These are phyloP conservation scores for Dendrocalamus sinicus DNA, from an alignment of 176 grass and related monocot species.

Conservation along the genomic window DNA sequence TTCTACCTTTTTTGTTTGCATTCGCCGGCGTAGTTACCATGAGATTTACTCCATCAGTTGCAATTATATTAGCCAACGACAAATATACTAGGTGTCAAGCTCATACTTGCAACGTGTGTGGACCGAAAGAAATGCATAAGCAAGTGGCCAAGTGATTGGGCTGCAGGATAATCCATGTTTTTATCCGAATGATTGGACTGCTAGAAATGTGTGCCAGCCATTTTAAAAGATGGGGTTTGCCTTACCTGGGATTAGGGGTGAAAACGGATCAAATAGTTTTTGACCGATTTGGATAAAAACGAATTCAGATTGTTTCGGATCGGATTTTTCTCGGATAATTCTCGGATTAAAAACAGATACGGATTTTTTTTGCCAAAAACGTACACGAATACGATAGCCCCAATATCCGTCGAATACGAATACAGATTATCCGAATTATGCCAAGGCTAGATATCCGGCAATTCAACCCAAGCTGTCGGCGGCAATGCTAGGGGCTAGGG, in stretches of 20 bases:
- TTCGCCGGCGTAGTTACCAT: not conserved
- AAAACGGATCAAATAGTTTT: no score
- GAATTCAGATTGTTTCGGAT: no score
- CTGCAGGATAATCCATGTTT: not conserved
- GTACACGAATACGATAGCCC: no score
- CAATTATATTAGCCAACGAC: not conserved
- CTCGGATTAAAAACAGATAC: no score
- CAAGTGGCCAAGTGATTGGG: not conserved
- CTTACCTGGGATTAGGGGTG: not conserved
- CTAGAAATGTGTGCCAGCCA: conserved; percentile 35
- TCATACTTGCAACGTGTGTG: not conserved
- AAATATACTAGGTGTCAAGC: not conserved
- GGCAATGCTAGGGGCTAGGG: conserved; percentile 37
- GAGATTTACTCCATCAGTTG: not conserved
- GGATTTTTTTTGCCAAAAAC: no score
- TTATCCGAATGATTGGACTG: conserved; percentile 1
- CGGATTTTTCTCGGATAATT: no score
- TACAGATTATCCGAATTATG: no score
- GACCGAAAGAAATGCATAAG: not conserved
- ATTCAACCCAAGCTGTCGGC: not conserved
- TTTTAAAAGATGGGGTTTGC: no score
- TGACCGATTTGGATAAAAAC: no score
- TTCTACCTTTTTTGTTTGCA: not conserved
- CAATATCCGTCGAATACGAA: no score
- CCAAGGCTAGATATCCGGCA: no score